Evolutionary conservation across 495 filamentous ascomycete species (phyloP).

Genomic region (Alectoria sarmentosa): DNA sequence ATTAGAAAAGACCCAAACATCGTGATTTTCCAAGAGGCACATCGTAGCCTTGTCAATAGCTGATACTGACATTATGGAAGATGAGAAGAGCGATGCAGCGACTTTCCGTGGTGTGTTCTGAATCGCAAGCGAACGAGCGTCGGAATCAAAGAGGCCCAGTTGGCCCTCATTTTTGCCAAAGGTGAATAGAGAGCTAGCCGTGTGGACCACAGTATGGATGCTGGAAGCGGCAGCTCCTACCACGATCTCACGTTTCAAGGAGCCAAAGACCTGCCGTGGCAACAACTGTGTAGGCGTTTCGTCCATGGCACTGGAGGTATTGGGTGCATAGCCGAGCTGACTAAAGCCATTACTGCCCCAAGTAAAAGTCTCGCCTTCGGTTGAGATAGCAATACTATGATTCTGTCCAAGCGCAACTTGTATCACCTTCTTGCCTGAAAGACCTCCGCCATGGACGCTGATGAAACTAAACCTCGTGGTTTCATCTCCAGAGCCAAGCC

Average conservation of each 20-base stretch:
- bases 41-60: slow-evolving; percentile 89
- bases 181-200: slow-evolving; percentile 71
- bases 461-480: slow-evolving; percentile 77
- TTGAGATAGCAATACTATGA: slow-evolving; percentile 78
- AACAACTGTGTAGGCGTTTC: slow-evolving; percentile 63
- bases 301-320: slow-evolving; percentile 23
- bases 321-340: slow-evolving; percentile 76
- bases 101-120: slow-evolving; percentile 81
- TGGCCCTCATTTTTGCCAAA: slow-evolving; percentile 97
- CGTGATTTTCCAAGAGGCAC: slow-evolving; percentile 75
- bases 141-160: slow-evolving; percentile 87
- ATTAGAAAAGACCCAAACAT: slow-evolving; percentile 87
- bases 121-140: slow-evolving; percentile 78
- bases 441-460: slow-evolving; percentile 64
- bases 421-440: slow-evolving; percentile 62
- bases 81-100: slow-evolving; percentile 75
- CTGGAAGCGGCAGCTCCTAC: slow-evolving; percentile 83
- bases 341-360: slow-evolving; percentile 88
- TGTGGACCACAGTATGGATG: slow-evolving; percentile 87
- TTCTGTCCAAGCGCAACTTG: slow-evolving; percentile 81
- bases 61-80: slow-evolving; percentile 67
- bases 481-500: slow-evolving; percentile 86
- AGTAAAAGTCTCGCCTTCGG: slow-evolving; percentile 75
- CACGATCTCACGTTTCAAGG: slow-evolving; percentile 77
- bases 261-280: slow-evolving; percentile 85